Percentiles rank a stretch among this genome's conserved stretches.
Evolutionary conservation across 2,329 filamentous ascomycete genomes (phyloP).

Genomic region (Magnaporthiopsis incrustans): DNA sequence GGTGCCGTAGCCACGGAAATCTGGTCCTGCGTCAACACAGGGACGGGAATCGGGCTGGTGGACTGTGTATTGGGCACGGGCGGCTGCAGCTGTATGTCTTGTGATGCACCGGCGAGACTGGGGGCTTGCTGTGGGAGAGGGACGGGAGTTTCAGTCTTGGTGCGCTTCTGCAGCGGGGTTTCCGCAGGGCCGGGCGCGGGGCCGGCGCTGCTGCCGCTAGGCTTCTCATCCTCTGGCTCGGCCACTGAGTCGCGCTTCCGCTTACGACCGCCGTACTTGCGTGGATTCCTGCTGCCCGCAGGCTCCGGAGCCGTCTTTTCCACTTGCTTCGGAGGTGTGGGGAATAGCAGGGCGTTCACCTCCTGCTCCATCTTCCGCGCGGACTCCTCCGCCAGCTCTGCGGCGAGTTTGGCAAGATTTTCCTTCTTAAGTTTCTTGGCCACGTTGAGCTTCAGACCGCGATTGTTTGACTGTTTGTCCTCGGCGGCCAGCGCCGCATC

Average conservation of each 20-base stretch:
- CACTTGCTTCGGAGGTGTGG: conserved; percentile 12
- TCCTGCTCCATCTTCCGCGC: conserved; percentile 22
- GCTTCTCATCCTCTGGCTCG: conserved; percentile 21
- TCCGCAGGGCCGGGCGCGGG: conserved; percentile 7
- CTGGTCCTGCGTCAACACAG: conserved; percentile 21
- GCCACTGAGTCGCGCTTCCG: conserved; percentile 25
- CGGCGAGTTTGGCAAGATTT: conserved; percentile 51
- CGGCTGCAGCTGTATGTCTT: conserved; percentile 17
- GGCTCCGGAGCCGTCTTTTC: neutral
- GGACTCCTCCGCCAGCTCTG: conserved; percentile 46
- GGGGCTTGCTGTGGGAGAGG: conserved; percentile 23
- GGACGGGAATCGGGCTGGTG: conserved; percentile 25
- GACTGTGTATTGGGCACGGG: conserved; percentile 13
- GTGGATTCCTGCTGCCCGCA: conserved; percentile 6
- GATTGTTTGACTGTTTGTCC: conserved; percentile 58
- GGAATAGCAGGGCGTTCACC: conserved; percentile 4
- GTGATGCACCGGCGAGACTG: conserved; percentile 6
- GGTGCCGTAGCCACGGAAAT: conserved; percentile 12
- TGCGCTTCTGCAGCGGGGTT: conserved; percentile 22
- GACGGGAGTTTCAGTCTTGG: conserved; percentile 30
- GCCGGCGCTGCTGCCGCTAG: conserved; percentile 13
- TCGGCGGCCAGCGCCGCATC: conserved; percentile 46
- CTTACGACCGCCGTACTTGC: conserved; percentile 20
- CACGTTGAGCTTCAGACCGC: conserved; percentile 71
- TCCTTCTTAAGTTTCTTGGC: conserved; percentile 68